phyloP scores from a whole-genome alignment of 2,329 filamentous ascomycete species.

The Epichloe scottii region DNA sequence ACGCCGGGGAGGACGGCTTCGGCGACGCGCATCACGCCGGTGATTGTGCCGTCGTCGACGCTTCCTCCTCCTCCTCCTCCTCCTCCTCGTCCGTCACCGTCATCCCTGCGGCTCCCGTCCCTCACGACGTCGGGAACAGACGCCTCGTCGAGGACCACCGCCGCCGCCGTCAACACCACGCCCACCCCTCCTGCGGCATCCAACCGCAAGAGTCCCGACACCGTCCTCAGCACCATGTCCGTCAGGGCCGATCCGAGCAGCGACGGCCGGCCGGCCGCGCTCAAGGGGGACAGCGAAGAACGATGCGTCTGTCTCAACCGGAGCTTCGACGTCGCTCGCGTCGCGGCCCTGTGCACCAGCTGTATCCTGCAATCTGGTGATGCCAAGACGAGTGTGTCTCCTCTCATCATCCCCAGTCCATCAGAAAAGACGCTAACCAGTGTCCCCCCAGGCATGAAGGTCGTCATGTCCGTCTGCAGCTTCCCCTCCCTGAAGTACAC shows the following conservation, averaged over 20 bases:
- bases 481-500: conserved; percentile 19
- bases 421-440: not conserved
- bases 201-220: not conserved
- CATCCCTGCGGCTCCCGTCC: not conserved
- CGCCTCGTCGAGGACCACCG: not conserved
- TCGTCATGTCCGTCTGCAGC: conserved; percentile 24
- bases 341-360: conserved; percentile 26
- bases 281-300: conserved; percentile 16
- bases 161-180: not conserved
- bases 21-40: conserved; percentile 6
- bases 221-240: conserved; percentile 1
- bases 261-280: not conserved
- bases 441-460: conserved; percentile 21
- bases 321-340: conserved; percentile 26
- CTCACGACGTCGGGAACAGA: no score
- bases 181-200: not conserved
- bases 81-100: not conserved
- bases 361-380: conserved; percentile 23
- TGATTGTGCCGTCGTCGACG: not conserved
- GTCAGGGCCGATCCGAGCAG: not conserved
- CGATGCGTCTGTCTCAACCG: conserved; percentile 25
- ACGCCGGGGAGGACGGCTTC: no score
- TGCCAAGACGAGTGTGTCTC: conserved; percentile 17
- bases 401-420: no score
- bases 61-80: not conserved